Conservation (phyloP, 192 early-diverging fungal species). For the Coemansia sp. region DNA sequence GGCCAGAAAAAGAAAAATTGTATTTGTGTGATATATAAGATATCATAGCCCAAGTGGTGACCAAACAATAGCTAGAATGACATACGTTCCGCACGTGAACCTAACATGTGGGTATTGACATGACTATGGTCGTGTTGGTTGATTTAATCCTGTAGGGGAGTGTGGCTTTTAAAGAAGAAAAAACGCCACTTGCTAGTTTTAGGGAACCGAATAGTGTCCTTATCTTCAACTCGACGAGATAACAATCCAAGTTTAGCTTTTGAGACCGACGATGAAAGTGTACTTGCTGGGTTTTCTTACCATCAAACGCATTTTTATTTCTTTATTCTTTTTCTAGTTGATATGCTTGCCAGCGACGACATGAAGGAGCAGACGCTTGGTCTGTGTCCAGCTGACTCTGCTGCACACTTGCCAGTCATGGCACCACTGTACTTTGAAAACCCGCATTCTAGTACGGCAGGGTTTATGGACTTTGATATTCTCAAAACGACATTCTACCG, state of each 20-base stretch:
- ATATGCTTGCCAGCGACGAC: not conserved
- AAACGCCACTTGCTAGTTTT: not conserved
- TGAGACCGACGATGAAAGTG: not conserved
- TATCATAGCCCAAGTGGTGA: not conserved
- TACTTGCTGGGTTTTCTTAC: not conserved
- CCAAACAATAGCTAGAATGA: not conserved
- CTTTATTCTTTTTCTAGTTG: not conserved
- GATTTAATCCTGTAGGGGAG: not conserved
- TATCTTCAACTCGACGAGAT: not conserved
- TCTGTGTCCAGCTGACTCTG: not conserved
- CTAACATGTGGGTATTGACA: not conserved
- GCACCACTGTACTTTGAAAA: slow-evolving; percentile 9
- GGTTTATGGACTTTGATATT: slow-evolving; percentile 27
- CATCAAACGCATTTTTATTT: not conserved
- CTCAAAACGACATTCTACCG: slow-evolving; percentile 21
- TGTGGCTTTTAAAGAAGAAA: not conserved
- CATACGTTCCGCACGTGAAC: not conserved
- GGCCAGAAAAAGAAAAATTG: too few species aligned
- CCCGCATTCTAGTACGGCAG: not conserved
- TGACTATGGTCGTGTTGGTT: not conserved
- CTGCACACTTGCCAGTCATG: slow-evolving; percentile 2
- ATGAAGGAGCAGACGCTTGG: not conserved
- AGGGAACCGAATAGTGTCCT: not conserved
- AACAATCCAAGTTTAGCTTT: not conserved
- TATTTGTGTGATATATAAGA: not conserved